These are phyloP conservation scores for Celoporthe dispersa DNA, from an alignment of 2,329 filamentous ascomycete genomes.

Conservation along the genomic window DNA sequence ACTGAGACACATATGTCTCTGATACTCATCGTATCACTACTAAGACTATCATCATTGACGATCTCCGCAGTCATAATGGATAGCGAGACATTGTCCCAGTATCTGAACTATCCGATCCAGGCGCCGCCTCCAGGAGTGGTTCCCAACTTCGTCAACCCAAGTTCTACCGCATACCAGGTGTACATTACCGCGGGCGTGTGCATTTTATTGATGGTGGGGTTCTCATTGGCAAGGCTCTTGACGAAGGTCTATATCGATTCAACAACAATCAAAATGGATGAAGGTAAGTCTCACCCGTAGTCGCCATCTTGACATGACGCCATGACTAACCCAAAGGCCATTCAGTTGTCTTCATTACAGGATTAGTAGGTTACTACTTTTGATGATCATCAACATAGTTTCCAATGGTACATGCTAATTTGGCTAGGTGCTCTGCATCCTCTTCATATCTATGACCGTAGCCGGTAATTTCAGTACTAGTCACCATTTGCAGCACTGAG, in stretches of 20 bases:
- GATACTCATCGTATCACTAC: too few species aligned
- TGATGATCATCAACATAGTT: too few species aligned
- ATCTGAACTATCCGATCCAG: too few species aligned
- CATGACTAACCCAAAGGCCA: not conserved
- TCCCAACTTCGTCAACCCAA: too few species aligned
- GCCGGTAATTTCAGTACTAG: not conserved
- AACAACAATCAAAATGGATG: not conserved
- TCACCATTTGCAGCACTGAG: not conserved
- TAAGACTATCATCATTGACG: too few species aligned
- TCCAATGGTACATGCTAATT: constrained; percentile 1
- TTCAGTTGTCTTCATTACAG: not conserved
- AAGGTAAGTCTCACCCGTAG: not conserved
- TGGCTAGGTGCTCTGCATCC: not conserved
- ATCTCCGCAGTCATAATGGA: too few species aligned
- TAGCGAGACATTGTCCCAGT: too few species aligned
- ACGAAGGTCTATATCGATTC: not conserved
- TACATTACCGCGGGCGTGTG: too few species aligned
- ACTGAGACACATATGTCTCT: too few species aligned
- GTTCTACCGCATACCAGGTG: too few species aligned
- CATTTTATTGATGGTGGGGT: too few species aligned
- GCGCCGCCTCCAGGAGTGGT: too few species aligned
- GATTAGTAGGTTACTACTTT: constrained; percentile 6
- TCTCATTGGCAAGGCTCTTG: not conserved
- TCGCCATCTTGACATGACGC: not conserved
- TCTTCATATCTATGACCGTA: not conserved